phyloP scores from a whole-genome alignment of 345 rosid genomes.

The Eucalyptus victrix region DNA sequence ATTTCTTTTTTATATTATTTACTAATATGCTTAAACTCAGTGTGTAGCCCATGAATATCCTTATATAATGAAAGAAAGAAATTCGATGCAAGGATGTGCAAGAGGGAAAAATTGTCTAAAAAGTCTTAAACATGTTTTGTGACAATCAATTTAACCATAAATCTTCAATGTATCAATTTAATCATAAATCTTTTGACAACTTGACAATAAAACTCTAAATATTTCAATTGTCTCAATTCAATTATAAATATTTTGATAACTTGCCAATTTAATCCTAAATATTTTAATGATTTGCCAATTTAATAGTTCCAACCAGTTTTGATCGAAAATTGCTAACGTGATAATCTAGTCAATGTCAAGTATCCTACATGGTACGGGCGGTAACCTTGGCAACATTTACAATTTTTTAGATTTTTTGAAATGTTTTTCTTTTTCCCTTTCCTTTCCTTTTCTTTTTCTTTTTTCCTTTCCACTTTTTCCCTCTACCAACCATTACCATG shows the following conservation, averaged over 20 bases:
- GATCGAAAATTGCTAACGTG: not conserved
- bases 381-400: too few species aligned
- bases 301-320: too few species aligned
- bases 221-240: too few species aligned
- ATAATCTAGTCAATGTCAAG: too few species aligned
- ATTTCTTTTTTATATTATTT: not conserved
- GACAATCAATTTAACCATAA: not conserved
- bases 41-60: not conserved
- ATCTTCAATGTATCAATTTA: too few species aligned
- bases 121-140: fast-evolving
- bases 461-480: not conserved
- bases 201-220: too few species aligned
- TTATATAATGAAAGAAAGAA: not conserved
- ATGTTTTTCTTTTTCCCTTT: not conserved
- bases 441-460: too few species aligned
- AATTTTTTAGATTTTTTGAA: too few species aligned
- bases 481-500: not conserved
- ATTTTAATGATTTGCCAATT: too few species aligned
- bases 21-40: not conserved
- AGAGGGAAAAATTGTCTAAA: not conserved
- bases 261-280: too few species aligned
- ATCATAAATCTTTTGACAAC: too few species aligned
- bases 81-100: not conserved
- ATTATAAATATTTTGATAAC: too few species aligned
- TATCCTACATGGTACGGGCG: not conserved